phyloP scores from a whole-genome alignment of 805 yeast species.

The Metschnikowia lunata region DNA sequence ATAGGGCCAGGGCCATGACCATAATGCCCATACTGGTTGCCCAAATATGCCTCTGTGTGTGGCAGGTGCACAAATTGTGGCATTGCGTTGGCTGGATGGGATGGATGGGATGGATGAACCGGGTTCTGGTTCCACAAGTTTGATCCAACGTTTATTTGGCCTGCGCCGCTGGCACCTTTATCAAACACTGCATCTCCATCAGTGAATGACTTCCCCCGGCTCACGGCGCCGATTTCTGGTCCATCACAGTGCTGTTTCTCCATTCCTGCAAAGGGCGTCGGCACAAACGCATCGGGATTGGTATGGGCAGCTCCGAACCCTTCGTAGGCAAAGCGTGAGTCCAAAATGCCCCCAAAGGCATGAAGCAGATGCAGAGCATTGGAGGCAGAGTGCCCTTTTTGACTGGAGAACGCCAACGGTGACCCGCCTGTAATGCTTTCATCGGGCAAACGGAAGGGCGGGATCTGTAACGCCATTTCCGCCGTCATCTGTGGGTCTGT shows the following conservation, averaged over 20 bases:
- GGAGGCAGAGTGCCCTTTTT: neutral
- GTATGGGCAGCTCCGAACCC: constrained; percentile 1
- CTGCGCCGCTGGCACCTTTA: neutral
- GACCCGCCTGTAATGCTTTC: constrained; percentile 9
- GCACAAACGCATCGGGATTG: neutral
- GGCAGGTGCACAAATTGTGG: constrained; percentile 2
- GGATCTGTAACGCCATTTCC: constrained; percentile 19
- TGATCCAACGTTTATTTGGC: constrained; percentile 6
- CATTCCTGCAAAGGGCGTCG: too few species aligned
- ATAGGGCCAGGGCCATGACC: too few species aligned
- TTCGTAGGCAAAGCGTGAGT: constrained; percentile 13
- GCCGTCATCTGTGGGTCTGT: constrained; percentile 12
- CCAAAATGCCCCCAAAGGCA: constrained; percentile 21
- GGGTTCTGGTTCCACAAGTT: constrained; percentile 19
- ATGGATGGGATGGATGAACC: too few species aligned
- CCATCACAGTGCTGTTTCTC: too few species aligned
- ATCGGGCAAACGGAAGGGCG: constrained; percentile 26
- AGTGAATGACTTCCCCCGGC: neutral
- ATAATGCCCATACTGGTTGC: constrained; percentile 4
- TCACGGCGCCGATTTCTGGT: neutral
- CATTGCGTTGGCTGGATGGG: neutral
- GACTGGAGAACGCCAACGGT: constrained; percentile 1
- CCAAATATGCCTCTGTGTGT: constrained; percentile 2
- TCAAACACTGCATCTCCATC: constrained; percentile 1
- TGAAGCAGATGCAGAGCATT: constrained; percentile 17